These are phyloP conservation scores for Colletotrichum sp. DNA, from an alignment of 2,329 filamentous ascomycete species.

Conservation along the genomic window DNA sequence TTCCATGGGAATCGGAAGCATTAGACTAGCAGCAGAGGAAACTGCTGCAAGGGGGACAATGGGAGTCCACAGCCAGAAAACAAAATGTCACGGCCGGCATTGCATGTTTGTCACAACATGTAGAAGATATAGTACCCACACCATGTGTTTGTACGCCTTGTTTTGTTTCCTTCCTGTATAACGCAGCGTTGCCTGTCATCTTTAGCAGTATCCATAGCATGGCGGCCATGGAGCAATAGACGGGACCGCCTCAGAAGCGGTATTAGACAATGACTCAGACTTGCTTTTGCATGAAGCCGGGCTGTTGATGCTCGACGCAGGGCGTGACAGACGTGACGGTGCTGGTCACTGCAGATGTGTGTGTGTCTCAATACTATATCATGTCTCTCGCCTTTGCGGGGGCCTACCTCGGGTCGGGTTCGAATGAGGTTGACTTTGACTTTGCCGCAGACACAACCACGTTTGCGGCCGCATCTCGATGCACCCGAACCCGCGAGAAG, in stretches of 20 bases:
- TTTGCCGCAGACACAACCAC: background rate
- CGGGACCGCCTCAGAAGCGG: background rate
- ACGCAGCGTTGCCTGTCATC: background rate
- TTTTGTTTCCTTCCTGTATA: background rate
- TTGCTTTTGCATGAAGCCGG: background rate
- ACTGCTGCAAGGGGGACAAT: background rate
- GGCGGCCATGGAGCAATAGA: conserved; percentile 9
- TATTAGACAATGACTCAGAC: background rate
- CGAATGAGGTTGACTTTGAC: conserved; percentile 7
- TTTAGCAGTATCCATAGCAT: background rate
- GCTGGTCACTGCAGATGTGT: background rate
- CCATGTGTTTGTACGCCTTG: background rate
- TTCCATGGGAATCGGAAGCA: background rate
- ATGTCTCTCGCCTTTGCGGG: background rate
- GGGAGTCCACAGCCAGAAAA: background rate
- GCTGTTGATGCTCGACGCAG: background rate
- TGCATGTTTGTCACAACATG: background rate
- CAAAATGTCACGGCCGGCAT: conserved; percentile 13
- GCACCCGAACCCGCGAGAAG: background rate
- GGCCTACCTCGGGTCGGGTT: background rate
- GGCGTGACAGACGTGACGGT: background rate
- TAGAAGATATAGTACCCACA: conserved; percentile 2
- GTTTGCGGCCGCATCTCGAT: background rate
- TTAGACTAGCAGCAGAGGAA: background rate
- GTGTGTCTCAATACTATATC: background rate